A percentile compares a stretch with the other conserved stretches of the same genome.
Evolutionary conservation across 331 rosid species (phyloP).

Genomic region (Rhamnella rubrinervis): DNA sequence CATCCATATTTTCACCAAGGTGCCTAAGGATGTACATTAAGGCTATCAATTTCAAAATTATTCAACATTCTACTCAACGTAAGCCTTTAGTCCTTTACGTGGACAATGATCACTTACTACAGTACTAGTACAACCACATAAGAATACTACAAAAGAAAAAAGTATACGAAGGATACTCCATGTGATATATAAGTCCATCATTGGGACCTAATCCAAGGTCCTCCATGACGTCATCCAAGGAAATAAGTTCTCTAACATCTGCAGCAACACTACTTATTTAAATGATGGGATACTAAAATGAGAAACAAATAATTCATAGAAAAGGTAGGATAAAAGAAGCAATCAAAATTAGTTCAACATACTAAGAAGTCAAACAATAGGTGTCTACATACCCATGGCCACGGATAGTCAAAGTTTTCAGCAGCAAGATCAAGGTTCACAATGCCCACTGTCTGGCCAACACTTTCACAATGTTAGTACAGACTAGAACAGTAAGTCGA

Average conservation of each 20-base stretch:
- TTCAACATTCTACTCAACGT: neutral
- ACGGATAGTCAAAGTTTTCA: slow-evolving; percentile 95
- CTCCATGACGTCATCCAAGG: slow-evolving; percentile 96
- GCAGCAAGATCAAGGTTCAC: slow-evolving; percentile 97
- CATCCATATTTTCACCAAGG: slow-evolving; percentile 84
- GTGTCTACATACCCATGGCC: slow-evolving; percentile 59
- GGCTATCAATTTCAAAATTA: slow-evolving; percentile 32
- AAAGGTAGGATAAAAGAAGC: neutral
- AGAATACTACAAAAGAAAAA: neutral
- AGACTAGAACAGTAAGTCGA: slow-evolving; percentile 74
- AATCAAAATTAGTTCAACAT: neutral
- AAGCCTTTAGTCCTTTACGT: neutral
- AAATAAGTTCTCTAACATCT: slow-evolving; percentile 91
- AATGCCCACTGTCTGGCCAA: slow-evolving; percentile 56
- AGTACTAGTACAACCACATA: neutral
- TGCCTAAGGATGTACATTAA: slow-evolving; percentile 59
- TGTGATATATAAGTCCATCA: slow-evolving; percentile 92
- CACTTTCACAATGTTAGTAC: slow-evolving; percentile 58
- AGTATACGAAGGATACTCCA: slow-evolving; percentile 84
- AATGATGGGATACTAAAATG: neutral
- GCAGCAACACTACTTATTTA: slow-evolving; percentile 21
- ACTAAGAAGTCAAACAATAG: slow-evolving; percentile 2
- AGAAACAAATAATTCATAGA: neutral
- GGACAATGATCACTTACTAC: no score
- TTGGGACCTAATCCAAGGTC: slow-evolving; percentile 95